Conservation (phyloP, 1,284 basidiomycete species). For the Rhodotorula sp. region DNA sequence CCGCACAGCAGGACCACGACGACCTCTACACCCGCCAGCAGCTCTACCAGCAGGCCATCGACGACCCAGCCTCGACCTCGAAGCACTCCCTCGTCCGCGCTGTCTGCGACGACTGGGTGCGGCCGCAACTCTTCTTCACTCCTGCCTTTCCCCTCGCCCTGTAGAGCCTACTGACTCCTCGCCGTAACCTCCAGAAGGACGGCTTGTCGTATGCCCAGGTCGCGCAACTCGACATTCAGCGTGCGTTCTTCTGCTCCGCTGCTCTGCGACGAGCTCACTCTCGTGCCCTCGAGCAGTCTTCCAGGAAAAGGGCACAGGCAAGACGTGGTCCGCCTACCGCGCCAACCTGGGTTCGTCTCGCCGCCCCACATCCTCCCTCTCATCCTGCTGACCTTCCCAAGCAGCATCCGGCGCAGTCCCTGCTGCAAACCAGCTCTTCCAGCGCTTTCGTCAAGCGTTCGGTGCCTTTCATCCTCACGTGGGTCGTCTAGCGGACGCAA, state of each 20-base stretch:
- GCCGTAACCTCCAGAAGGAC: not conserved
- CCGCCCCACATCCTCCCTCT: not conserved
- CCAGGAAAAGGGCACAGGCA: not conserved
- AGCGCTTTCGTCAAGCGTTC: not conserved
- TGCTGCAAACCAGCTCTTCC: not conserved
- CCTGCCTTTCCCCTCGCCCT: not conserved
- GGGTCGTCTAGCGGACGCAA: not conserved
- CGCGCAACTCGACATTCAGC: slow-evolving; percentile 20
- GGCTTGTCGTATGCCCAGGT: slow-evolving; percentile 18
- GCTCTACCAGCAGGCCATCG: slow-evolving; percentile 3
- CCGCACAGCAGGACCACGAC: not conserved
- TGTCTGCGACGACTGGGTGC: slow-evolving; percentile 16
- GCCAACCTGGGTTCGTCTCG: not conserved
- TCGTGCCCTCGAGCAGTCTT: not conserved
- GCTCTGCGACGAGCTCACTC: not conserved
- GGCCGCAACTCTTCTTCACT: not conserved
- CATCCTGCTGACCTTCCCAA: not conserved
- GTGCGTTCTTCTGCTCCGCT: not conserved
- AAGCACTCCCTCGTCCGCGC: not conserved
- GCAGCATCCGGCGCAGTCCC: not conserved
- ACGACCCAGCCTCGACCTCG: not conserved
- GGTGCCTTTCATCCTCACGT: slow-evolving; percentile 5
- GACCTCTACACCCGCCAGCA: not conserved
- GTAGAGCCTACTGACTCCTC: not conserved
- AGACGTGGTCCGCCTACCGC: slow-evolving; percentile 6